phyloP scores from a whole-genome alignment of 176 grass and related monocot genomes.

The Carex myosuroides region DNA sequence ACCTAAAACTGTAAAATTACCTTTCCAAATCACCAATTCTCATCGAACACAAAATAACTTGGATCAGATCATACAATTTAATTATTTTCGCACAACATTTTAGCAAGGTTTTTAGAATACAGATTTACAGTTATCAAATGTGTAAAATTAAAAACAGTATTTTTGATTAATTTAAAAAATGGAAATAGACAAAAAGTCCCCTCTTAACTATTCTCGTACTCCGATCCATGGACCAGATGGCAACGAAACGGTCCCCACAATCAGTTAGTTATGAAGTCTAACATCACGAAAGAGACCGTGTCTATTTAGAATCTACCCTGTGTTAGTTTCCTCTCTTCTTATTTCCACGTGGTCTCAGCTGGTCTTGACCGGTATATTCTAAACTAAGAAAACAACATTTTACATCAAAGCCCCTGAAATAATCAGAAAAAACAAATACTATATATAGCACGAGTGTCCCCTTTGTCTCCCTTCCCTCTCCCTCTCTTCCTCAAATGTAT shows the following conservation, averaged over 20 bases:
- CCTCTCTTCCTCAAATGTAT: neutral
- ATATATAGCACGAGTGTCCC: conserved; percentile 6
- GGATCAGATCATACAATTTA: no score
- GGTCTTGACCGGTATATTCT: conserved; percentile 14
- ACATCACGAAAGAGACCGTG: neutral
- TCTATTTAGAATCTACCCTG: neutral
- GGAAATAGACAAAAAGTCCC: neutral
- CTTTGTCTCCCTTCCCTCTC: neutral
- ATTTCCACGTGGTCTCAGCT: conserved; percentile 23
- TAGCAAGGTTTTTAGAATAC: no score
- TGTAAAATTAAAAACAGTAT: no score
- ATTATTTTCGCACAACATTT: no score
- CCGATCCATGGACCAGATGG: neutral
- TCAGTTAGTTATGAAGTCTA: neutral
- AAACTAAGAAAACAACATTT: conserved; percentile 7
- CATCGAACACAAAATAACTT: no score
- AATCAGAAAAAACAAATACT: conserved; percentile 4
- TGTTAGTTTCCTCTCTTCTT: neutral
- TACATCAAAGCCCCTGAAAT: neutral
- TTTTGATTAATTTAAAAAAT: no score
- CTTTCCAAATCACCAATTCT: no score
- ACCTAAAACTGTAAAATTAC: no score
- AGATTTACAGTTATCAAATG: no score
- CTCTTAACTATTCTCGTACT: neutral
- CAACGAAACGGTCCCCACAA: neutral